phyloP scores from a whole-genome alignment of 768 basidiomycete species.

The Russula foetens region DNA sequence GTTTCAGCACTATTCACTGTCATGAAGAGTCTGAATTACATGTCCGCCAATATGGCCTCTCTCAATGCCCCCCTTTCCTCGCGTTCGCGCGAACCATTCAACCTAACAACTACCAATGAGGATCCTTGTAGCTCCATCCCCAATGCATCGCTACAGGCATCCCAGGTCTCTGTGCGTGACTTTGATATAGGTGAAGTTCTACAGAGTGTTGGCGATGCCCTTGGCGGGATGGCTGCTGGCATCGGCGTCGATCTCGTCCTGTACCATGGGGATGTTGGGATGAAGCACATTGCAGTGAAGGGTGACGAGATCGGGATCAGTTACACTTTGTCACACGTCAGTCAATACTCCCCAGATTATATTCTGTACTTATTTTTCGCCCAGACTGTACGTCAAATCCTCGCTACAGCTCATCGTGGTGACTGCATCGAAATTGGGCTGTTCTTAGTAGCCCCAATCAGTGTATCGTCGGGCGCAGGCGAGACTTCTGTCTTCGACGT shows the following conservation, averaged over 20 bases:
- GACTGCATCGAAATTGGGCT: constrained; percentile 87
- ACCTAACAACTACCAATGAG: not conserved
- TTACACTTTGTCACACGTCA: constrained; percentile 78
- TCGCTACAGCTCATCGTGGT: constrained; percentile 56
- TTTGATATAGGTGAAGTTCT: constrained; percentile 91
- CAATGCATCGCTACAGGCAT: constrained; percentile 5
- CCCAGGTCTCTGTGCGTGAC: constrained; percentile 31
- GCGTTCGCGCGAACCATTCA: constrained; percentile 2
- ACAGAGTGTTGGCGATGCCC: constrained; percentile 81
- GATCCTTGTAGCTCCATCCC: not conserved
- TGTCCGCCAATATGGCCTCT: constrained; percentile 74
- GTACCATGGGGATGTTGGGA: constrained; percentile 80
- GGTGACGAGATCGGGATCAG: constrained; percentile 81
- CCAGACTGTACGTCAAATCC: constrained; percentile 79
- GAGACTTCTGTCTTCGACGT: constrained; percentile 1
- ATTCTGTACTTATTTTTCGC: constrained; percentile 19
- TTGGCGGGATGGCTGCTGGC: constrained; percentile 78
- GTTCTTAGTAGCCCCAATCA: constrained; percentile 35
- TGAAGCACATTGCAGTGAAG: constrained; percentile 79
- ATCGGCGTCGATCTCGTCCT: constrained; percentile 85
- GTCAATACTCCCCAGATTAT: constrained; percentile 27
- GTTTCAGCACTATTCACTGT: constrained; percentile 83
- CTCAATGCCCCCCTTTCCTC: constrained; percentile 29
- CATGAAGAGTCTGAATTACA: constrained; percentile 91
- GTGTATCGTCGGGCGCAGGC: not conserved